A percentile compares a stretch with the other conserved stretches of the same genome.
These are phyloP conservation scores for Trametes cubensis DNA, from an alignment of 768 basidiomycete genomes.

Conservation along the genomic window DNA sequence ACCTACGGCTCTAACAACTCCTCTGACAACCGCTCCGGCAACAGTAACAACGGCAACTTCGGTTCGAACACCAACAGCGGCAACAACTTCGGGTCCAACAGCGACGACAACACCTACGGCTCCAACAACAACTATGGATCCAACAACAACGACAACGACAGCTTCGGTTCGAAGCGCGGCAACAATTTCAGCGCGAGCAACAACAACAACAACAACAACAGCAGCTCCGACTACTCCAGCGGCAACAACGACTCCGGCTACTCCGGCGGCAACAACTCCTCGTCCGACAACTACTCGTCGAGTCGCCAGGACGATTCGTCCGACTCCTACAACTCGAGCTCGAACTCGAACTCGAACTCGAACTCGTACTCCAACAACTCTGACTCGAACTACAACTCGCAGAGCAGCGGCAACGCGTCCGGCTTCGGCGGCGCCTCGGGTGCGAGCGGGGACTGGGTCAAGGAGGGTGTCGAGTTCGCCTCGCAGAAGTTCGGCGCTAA, in stretches of 20 bases:
- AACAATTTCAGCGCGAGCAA: slow-evolving; percentile 21
- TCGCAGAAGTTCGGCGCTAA: slow-evolving; percentile 47
- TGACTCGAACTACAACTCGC: slow-evolving; percentile 27
- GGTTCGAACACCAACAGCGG: slow-evolving; percentile 1
- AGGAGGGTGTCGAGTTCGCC: slow-evolving; percentile 42
- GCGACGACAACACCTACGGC: slow-evolving; percentile 7
- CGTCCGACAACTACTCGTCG: slow-evolving; percentile 2
- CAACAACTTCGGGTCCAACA: slow-evolving; percentile 14
- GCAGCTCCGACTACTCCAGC: too few species aligned
- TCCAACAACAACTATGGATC: slow-evolving; percentile 10
- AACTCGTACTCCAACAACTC: slow-evolving; percentile 23
- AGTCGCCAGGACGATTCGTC: not conserved
- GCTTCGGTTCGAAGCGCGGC: not conserved
- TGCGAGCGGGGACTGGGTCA: slow-evolving; percentile 35
- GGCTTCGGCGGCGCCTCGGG: slow-evolving; percentile 16
- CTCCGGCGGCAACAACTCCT: slow-evolving; percentile 15
- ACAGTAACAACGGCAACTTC: slow-evolving; percentile 16
- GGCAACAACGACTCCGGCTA: slow-evolving; percentile 28
- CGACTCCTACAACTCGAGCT: slow-evolving; percentile 5
- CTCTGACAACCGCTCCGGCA: slow-evolving; percentile 24
- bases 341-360: slow-evolving; percentile 10
- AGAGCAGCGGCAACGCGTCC: slow-evolving; percentile 24
- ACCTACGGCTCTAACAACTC: slow-evolving; percentile 13
- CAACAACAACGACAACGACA: slow-evolving; percentile 11
- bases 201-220: too few species aligned